These are phyloP conservation scores for Malassezia nana DNA, from an alignment of 1,284 basidiomycete species.

Conservation along the genomic window DNA sequence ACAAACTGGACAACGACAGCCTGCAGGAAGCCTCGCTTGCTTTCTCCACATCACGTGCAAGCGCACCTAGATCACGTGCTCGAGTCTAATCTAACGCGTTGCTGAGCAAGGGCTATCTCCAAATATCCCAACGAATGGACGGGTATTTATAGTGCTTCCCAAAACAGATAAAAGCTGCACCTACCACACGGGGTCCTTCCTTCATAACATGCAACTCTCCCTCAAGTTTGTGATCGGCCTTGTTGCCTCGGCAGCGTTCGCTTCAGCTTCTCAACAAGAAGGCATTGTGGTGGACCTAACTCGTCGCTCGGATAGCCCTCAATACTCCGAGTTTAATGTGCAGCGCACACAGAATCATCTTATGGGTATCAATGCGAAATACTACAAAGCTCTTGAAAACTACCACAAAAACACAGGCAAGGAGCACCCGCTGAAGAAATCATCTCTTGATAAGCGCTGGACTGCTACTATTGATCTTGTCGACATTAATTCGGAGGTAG, in stretches of 20 bases:
- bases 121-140: too few species aligned
- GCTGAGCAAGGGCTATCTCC: too few species aligned
- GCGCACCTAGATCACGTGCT: too few species aligned
- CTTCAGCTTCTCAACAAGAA: background rate
- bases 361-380: slow-evolving; percentile 6
- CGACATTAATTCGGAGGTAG: slow-evolving; percentile 22
- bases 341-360: background rate
- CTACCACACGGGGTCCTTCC: too few species aligned
- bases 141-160: too few species aligned
- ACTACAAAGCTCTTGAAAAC: slow-evolving; percentile 8
- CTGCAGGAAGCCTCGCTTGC: too few species aligned
- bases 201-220: background rate
- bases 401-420: slow-evolving; percentile 37
- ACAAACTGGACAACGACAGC: too few species aligned
- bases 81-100: too few species aligned
- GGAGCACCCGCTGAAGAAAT: slow-evolving; percentile 18
- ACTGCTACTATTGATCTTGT: slow-evolving; percentile 26
- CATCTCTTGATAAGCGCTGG: slow-evolving; percentile 4
- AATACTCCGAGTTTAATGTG: background rate
- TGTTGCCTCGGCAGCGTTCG: background rate
- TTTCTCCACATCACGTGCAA: too few species aligned
- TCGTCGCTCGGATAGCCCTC: background rate
- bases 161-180: too few species aligned
- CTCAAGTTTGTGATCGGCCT: background rate
- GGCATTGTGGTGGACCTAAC: background rate